Base-by-base conservation (phyloP, 2,329 filamentous ascomycete species). In the Sporothrix inflata region DNA sequence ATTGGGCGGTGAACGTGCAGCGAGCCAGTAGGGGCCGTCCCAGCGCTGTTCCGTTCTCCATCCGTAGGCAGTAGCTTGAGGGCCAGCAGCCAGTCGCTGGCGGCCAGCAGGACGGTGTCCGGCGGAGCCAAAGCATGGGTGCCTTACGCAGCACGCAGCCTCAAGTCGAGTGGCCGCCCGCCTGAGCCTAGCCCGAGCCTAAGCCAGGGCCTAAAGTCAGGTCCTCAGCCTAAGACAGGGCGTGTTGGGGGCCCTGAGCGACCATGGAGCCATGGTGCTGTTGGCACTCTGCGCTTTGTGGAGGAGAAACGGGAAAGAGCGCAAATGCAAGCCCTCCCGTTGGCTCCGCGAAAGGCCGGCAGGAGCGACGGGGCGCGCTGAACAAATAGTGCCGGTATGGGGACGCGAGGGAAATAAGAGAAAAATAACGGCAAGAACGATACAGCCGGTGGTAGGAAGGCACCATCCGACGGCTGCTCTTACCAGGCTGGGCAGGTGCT, bases 1-100 rank as follows among this genome's bases (percentile, higher is more conserved):
- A 49, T 51, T 63, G 68, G 68, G 68, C 68, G 68, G 68, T 70
- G 68, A 70, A 21, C 19, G 27, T 63, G 55, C 42, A 63, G 55
- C 24, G 24, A 27, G 27, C 55, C 42, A 70, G 55, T 45, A 45
- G 67, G 49, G 65, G 38, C 34, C 12, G 49, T 57, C 51, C 51
- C 21, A 47, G 51, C 11, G 19, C 8, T 34, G 19, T 51, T 53
- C 24, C 65, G 63, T 53, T n/a, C 45, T 38, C 65, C 45, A 51
- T 53, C 45, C 2, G 65, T n/a, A 57, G 49, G 49, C 51, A 57
- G 38, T 57, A 42, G 66, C 66, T 27, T 24, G n/a, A 12, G 16
- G 2, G 19, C 7, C 27, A 9, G 34, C 34, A 61, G 30, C 57
- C 57, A 63, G 42, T 67, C 42, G 40, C 24, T 66, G 42, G n/a